Percentiles rank a stretch among this genome's conserved stretches.
Evolutionary conservation across 2,329 filamentous ascomycete species (phyloP).

Genomic region (Trichophaea hybrida): DNA sequence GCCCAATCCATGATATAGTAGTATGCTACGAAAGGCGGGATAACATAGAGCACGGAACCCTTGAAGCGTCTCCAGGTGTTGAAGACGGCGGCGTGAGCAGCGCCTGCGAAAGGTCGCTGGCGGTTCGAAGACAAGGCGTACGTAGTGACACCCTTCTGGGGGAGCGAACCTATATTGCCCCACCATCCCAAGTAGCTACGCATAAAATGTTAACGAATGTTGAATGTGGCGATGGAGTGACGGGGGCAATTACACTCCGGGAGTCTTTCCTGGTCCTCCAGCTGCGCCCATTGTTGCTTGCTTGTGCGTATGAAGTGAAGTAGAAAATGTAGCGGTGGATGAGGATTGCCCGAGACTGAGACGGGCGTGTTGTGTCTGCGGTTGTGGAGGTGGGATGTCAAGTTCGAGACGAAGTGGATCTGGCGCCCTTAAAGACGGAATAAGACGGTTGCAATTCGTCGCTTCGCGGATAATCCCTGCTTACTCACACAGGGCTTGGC

Average conservation of each 20-base stretch:
- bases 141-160: slow-evolving; percentile 47
- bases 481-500: not conserved
- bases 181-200: slow-evolving; percentile 60
- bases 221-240: not conserved
- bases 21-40: slow-evolving; percentile 59
- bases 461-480: not conserved
- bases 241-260: slow-evolving; percentile 29
- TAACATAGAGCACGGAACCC: slow-evolving; percentile 62
- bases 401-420: not conserved
- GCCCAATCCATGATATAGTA: slow-evolving; percentile 88
- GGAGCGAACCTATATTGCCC: slow-evolving; percentile 48
- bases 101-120: slow-evolving; percentile 72
- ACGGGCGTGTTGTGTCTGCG: not conserved
- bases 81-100: slow-evolving; percentile 72
- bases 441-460: slow-evolving; percentile 1
- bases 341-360: not conserved
- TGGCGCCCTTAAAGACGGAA: not conserved
- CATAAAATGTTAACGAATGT: not conserved
- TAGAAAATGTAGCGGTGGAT: not conserved
- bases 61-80: slow-evolving; percentile 83
- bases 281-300: slow-evolving; percentile 32
- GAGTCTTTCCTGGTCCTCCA: slow-evolving; percentile 29
- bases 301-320: slow-evolving; percentile 3
- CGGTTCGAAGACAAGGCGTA: slow-evolving; percentile 78
- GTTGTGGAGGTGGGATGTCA: not conserved